Conservation (phyloP, 1,139 yeast species). For the Pichia sp. region DNA sequence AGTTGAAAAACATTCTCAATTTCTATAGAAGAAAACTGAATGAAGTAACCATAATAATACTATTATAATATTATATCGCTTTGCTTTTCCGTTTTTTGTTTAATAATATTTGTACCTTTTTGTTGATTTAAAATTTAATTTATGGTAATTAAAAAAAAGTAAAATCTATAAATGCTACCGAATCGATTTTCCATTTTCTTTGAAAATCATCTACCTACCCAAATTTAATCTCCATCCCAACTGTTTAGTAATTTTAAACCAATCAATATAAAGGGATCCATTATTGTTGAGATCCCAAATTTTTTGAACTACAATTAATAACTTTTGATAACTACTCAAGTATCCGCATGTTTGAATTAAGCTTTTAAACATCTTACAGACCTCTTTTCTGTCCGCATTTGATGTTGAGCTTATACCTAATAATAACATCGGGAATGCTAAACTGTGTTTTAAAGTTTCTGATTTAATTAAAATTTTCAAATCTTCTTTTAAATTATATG, state of each 20-base stretch:
- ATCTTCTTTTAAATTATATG: constrained; percentile 30
- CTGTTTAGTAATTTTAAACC: constrained; percentile 22
- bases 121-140: too few species aligned
- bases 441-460: constrained; percentile 41
- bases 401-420: constrained; percentile 45
- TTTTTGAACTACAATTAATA: constrained; percentile 20
- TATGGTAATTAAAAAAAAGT: too few species aligned
- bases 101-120: too few species aligned
- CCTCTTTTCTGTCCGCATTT: constrained; percentile 32
- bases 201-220: constrained; percentile 13
- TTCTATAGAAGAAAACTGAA: background rate
- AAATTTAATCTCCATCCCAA: constrained; percentile 25
- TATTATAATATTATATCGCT: too few species aligned
- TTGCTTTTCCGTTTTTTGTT: too few species aligned
- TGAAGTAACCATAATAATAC: too few species aligned
- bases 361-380: constrained; percentile 35
- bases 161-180: background rate
- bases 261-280: constrained; percentile 23
- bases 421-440: constrained; percentile 46
- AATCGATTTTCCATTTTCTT: too few species aligned
- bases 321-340: constrained; percentile 24
- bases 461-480: constrained; percentile 32
- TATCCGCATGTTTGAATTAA: constrained; percentile 24
- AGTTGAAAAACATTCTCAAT: constrained; percentile 1
- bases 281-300: constrained; percentile 21